Evolutionary conservation across 169 alveolate species (phyloP).

Genomic region (Plasmodium cynomolgi): DNA sequence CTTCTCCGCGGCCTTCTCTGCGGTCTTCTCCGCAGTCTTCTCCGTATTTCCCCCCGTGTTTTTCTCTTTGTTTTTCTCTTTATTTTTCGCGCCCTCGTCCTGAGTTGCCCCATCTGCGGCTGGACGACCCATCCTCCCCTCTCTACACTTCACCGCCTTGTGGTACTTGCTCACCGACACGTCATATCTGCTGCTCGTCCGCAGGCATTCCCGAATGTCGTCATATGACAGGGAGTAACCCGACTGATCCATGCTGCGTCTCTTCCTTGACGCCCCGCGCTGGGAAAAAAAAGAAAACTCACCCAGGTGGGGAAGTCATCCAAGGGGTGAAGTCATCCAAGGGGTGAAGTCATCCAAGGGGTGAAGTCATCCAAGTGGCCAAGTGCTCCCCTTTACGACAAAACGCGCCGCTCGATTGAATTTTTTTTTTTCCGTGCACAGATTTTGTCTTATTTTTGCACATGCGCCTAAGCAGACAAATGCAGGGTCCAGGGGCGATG

Average conservation of each 20-base stretch:
- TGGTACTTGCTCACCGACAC: conserved; percentile 13
- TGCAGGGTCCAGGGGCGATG: background rate
- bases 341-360: background rate
- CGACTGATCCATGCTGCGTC: conserved; percentile 13
- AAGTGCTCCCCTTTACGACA: background rate
- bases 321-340: no score
- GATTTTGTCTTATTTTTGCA: background rate
- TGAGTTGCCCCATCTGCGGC: background rate
- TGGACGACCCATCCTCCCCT: background rate
- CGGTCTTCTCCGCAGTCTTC: no score
- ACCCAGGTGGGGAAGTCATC: no score
- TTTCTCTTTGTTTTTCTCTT: no score
- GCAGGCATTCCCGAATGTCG: background rate
- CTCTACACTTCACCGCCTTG: conserved; percentile 18
- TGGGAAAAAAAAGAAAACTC: no score
- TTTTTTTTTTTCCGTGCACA: background rate
- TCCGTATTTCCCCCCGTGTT: no score
- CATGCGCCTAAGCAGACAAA: background rate
- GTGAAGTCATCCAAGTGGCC: background rate
- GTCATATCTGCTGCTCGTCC: background rate
- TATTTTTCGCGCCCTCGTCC: no score
- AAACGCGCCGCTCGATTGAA: background rate
- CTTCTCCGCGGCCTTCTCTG: background rate
- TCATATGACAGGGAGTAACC: conserved; percentile 9
- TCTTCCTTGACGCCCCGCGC: no score